A percentile compares a stretch with the other conserved stretches of the same genome.
Conservation (phyloP, 2,329 filamentous ascomycete species). For the Alternaria triticina region DNA sequence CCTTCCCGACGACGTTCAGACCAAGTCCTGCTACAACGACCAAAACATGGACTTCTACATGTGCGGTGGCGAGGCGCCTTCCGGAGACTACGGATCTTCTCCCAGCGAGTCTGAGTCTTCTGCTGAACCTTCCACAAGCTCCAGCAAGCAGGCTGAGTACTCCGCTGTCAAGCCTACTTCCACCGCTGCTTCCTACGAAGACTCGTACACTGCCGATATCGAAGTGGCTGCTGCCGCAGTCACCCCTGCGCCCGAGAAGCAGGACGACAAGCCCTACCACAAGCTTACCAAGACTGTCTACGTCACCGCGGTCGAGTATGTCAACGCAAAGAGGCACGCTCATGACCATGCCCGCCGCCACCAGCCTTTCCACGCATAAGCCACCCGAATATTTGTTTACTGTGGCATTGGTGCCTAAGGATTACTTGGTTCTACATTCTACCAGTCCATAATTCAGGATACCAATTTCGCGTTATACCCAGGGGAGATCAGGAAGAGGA, state of each 20-base stretch:
- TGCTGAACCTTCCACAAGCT: slow-evolving; percentile 2
- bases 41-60: slow-evolving; percentile 44
- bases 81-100: slow-evolving; percentile 16
- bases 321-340: slow-evolving; percentile 44
- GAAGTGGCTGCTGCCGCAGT: slow-evolving; percentile 32
- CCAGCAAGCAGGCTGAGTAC: background rate
- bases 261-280: slow-evolving; percentile 6
- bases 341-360: slow-evolving; percentile 40
- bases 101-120: slow-evolving; percentile 10
- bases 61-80: slow-evolving; percentile 40
- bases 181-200: slow-evolving; percentile 9
- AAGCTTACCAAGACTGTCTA: slow-evolving; percentile 37
- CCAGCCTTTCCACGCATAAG: slow-evolving; percentile 43
- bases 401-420: slow-evolving; percentile 28
- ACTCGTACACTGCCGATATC: slow-evolving; percentile 14
- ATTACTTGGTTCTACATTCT: slow-evolving; percentile 27
- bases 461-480: slow-evolving; percentile 40
- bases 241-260: slow-evolving; percentile 26
- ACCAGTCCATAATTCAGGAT: slow-evolving; percentile 32
- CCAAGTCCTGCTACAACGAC: slow-evolving; percentile 38
- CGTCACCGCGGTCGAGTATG: slow-evolving; percentile 39
- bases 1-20: slow-evolving; percentile 39
- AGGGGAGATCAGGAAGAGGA: slow-evolving; percentile 27
- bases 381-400: slow-evolving; percentile 19
- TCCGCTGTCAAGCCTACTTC: slow-evolving; percentile 18